Base-by-base conservation (phyloP, 176 grass and related monocot species). In the Neostapfia colusana region DNA sequence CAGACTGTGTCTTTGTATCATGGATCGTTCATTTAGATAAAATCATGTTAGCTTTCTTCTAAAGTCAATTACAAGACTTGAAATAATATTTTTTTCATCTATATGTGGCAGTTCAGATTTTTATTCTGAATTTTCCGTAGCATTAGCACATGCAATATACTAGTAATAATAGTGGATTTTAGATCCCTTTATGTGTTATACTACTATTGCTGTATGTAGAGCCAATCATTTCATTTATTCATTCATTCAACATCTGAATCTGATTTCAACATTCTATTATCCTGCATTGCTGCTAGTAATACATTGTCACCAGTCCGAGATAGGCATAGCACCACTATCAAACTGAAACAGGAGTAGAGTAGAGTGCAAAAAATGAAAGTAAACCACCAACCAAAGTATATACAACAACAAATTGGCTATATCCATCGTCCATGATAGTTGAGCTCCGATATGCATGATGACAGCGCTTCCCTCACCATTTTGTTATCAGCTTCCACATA, bases 381-480 rank as follows among this genome's bases (percentile, higher is more conserved):
- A 59, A 10, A 59, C 4, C 56, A 26, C 56, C 24, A 59, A 59
- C 10, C 16, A 56, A 10, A 56, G n/a, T 56, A 9, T 54, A 43
- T 46, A 68, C 40, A 21, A 9, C 20, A 54, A 1, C 20, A 21
- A 21, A 57, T 46, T 35, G 21, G 15, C 61, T 87, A 81, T 62
- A 81, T 43, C 91, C 86, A 90, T n/a, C 68, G 74, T 35, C 82
- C 86, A 57, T 91, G 69, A 58, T 93, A 89, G 73, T 91, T 87
- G 10, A 97, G 95, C 87, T 97, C 95, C n/a, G 82, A 84, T 75
- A 97, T 81, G 77, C 95, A 97, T 2, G 88, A 89, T 42, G 95
- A 93, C 49, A 97, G 76, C 0, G 95, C 95, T 16, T 93, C 86
- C 73, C 84, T 82, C 45, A 87, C 94, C 35, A 78, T 76, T 74